Conservation (phyloP, 176 grass and related monocot species). For the Oryza nivara region DNA sequence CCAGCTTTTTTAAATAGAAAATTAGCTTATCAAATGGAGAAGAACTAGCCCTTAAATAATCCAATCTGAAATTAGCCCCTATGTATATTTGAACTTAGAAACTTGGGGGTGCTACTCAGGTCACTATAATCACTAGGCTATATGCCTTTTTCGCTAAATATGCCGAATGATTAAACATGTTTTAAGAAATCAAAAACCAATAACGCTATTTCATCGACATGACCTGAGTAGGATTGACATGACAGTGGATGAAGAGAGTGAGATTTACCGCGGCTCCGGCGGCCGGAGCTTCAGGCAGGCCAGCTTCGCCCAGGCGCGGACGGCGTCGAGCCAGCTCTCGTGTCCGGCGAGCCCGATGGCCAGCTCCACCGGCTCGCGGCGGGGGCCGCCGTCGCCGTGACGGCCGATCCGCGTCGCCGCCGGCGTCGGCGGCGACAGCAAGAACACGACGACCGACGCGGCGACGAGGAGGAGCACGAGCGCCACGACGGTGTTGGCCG, state of each 20-base stretch:
- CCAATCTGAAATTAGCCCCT: no score
- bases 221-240: no score
- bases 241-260: background rate
- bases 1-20: no score
- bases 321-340: conserved; percentile 47
- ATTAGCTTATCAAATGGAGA: no score
- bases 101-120: no score
- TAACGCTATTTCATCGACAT: no score
- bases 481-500: conserved; percentile 1
- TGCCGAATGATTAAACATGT: no score
- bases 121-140: no score
- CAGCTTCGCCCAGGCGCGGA: conserved; percentile 56
- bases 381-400: background rate
- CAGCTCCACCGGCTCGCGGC: conserved; percentile 51
- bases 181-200: no score
- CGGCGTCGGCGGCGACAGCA: background rate
- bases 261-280: conserved; percentile 33
- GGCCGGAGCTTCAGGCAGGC: conserved; percentile 44
- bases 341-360: conserved; percentile 58
- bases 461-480: conserved; percentile 36
- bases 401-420: background rate
- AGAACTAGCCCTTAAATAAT: no score
- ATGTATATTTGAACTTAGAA: no score
- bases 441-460: conserved; percentile 12
- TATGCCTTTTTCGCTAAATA: no score